phyloP scores from a whole-genome alignment of 305 asterid genomes.

The Fraxinus ornus region DNA sequence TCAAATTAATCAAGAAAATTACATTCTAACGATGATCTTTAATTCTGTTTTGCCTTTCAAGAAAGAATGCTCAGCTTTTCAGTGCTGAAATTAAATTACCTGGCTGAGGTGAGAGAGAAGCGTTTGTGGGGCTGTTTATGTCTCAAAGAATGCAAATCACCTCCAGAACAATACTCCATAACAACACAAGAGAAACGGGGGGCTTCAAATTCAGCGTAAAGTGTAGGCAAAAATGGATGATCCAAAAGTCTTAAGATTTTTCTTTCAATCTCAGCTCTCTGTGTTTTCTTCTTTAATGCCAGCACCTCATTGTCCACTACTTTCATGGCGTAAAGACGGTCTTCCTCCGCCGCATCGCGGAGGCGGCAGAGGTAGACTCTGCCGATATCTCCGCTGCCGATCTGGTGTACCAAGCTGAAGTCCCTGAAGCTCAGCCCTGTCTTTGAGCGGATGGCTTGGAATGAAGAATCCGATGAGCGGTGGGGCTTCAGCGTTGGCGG shows the following conservation, averaged over 20 bases:
- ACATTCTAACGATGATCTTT: background rate
- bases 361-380: conserved; percentile 73
- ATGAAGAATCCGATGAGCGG: conserved; percentile 77
- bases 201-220: conserved; percentile 73
- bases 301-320: conserved; percentile 73
- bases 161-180: conserved; percentile 79
- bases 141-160: conserved; percentile 76
- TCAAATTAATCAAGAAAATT: background rate
- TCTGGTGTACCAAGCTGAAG: conserved; percentile 69
- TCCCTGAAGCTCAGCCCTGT: conserved; percentile 53
- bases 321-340: conserved; percentile 64
- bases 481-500: conserved; percentile 52
- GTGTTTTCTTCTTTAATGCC: conserved; percentile 65
- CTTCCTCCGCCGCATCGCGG: conserved; percentile 41
- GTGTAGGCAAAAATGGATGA: conserved; percentile 82
- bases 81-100: conserved; percentile 34
- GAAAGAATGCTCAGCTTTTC: background rate
- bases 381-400: conserved; percentile 91
- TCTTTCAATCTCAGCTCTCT: conserved; percentile 79
- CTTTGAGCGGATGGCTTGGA: conserved; percentile 44
- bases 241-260: conserved; percentile 65
- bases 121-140: conserved; percentile 69
- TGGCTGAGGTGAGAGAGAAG: conserved; percentile 57
- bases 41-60: background rate
- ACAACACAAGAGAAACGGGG: conserved; percentile 72